Conservation (phyloP, 257 asterid species). For the Hygrophila difformis region DNA sequence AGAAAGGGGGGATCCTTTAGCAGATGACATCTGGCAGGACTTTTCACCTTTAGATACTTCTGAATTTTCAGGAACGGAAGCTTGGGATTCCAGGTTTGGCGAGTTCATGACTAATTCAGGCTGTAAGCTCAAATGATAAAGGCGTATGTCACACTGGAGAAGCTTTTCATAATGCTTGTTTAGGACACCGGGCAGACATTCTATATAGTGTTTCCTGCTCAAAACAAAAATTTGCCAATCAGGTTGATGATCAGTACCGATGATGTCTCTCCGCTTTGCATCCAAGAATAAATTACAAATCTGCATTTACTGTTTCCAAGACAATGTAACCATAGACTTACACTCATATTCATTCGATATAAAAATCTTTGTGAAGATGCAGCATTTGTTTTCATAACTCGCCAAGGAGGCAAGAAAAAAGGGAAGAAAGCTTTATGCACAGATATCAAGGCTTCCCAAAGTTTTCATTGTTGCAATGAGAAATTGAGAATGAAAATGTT, state of each 20-base stretch:
- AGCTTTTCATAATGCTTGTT: constrained; percentile 79
- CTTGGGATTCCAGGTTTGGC: constrained; percentile 48
- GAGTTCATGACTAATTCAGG: constrained; percentile 40
- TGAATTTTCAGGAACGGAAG: constrained; percentile 30
- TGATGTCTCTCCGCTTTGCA: too few relatives aligned
- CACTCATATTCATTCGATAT: too few relatives aligned
- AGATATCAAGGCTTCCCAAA: not conserved
- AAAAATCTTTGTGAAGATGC: too few relatives aligned
- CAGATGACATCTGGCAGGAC: constrained; percentile 23
- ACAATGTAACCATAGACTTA: too few relatives aligned
- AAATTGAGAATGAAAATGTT: not conserved
- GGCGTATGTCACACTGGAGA: constrained; percentile 62
- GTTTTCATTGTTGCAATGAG: not conserved
- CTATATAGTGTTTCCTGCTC: constrained; percentile 57
- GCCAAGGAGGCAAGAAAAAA: too few relatives aligned
- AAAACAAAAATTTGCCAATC: constrained; percentile 15
- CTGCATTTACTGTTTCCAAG: too few relatives aligned
- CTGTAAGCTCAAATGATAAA: constrained; percentile 50
- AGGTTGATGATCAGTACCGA: constrained; percentile 8
- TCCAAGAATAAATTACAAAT: not conserved
- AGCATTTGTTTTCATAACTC: too few relatives aligned
- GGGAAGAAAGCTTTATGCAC: too few relatives aligned
- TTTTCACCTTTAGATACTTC: constrained; percentile 32
- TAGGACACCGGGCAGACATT: constrained; percentile 60
- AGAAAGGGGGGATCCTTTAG: constrained; percentile 31